Evolutionary conservation across 352 stramenopile species (phyloP).

Genomic region (Phytophthora citricola): DNA sequence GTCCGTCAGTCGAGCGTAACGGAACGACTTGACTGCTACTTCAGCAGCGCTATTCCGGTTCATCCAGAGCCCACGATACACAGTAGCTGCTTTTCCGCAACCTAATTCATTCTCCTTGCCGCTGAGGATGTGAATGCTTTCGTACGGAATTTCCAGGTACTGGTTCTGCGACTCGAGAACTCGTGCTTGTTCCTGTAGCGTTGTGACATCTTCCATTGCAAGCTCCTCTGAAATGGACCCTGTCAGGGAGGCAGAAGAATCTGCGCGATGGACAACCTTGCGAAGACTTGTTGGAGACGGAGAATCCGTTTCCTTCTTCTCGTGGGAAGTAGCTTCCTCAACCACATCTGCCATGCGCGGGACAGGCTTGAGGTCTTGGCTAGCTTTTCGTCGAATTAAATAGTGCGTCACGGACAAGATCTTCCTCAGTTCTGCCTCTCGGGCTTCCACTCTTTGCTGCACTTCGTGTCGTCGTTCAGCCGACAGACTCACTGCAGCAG

Average conservation of each 20-base stretch:
- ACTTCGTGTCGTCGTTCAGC: slow-evolving; percentile 88
- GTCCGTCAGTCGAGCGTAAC: slow-evolving; percentile 88
- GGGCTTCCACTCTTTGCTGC: slow-evolving; percentile 83
- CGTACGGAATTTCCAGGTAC: slow-evolving; percentile 89
- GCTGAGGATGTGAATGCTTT: slow-evolving; percentile 87
- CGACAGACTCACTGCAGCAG: slow-evolving; percentile 82
- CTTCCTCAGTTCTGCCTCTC: slow-evolving; percentile 83
- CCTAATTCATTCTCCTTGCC: slow-evolving; percentile 90
- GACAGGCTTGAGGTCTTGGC: slow-evolving; percentile 50
- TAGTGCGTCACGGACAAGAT: slow-evolving; percentile 87
- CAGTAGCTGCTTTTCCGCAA: slow-evolving; percentile 85
- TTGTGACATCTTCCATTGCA: slow-evolving; percentile 68
- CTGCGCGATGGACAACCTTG: slow-evolving; percentile 42
- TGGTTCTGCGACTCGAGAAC: slow-evolving; percentile 88
- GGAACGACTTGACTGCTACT: slow-evolving; percentile 88
- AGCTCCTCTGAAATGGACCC: slow-evolving; percentile 56
- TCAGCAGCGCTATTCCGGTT: slow-evolving; percentile 84
- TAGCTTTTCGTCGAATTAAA: slow-evolving; percentile 72
- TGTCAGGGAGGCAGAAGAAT: slow-evolving; percentile 54
- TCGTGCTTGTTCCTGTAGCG: slow-evolving; percentile 78
- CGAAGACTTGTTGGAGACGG: slow-evolving; percentile 25
- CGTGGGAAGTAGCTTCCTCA: slow-evolving; percentile 35
- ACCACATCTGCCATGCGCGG: slow-evolving; percentile 30
- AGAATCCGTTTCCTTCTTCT: slow-evolving; percentile 33
- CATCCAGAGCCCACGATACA: slow-evolving; percentile 90